Conservation (phyloP, 1,284 basidiomycete species). For the Irpex rosettiformis region DNA sequence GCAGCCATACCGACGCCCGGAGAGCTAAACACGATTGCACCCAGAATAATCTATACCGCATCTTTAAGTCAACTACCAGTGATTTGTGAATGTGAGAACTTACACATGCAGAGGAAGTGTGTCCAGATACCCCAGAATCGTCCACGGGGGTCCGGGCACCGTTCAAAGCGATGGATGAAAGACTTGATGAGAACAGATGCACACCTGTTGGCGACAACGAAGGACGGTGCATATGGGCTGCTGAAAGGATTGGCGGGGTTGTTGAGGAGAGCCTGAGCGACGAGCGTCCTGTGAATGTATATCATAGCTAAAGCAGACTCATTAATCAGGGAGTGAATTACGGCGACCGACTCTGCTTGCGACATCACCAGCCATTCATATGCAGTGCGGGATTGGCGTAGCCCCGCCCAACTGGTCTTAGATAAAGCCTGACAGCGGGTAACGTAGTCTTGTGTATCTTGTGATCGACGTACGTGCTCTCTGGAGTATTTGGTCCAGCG, state of each 20-base stretch:
- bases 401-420: too few relatives aligned
- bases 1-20: conserved; percentile 30
- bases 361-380: too few relatives aligned
- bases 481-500: too few relatives aligned
- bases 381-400: too few relatives aligned
- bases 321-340: too few relatives aligned
- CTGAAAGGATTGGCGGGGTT: conserved; percentile 35
- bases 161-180: conserved; percentile 29
- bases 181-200: conserved; percentile 34
- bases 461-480: too few relatives aligned
- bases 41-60: conserved; percentile 34
- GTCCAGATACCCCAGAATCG: conserved; percentile 39
- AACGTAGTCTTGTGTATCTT: too few relatives aligned
- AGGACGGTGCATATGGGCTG: conserved; percentile 38
- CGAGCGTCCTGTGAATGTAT: conserved; percentile 29
- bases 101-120: conserved; percentile 37
- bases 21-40: conserved; percentile 28
- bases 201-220: conserved; percentile 36
- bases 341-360: too few relatives aligned
- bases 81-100: conserved; percentile 15
- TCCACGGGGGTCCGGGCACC: conserved; percentile 25
- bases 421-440: too few relatives aligned
- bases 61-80: background rate
- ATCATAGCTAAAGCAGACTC: conserved; percentile 15
- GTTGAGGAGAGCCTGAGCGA: conserved; percentile 37